These are phyloP conservation scores for Phytophthora multivora DNA, from an alignment of 352 stramenopile species.

Conservation along the genomic window DNA sequence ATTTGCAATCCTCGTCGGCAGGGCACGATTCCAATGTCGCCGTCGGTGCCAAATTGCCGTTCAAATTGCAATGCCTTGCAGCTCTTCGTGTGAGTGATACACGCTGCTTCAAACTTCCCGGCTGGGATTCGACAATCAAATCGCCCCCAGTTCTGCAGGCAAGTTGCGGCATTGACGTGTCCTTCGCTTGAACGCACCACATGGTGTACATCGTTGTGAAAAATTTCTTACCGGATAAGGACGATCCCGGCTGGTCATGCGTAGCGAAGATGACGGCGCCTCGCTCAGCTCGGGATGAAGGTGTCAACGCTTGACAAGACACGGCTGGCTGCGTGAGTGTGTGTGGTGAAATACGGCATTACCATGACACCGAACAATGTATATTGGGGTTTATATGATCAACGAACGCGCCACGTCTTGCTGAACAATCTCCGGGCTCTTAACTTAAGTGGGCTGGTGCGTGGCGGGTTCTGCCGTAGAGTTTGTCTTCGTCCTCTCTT, in stretches of 20 bases:
- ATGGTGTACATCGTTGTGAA: slow-evolving; percentile 34
- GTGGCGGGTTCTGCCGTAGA: slow-evolving; percentile 9
- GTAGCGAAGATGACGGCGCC: not conserved
- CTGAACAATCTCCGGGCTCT: slow-evolving; percentile 29
- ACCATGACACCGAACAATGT: slow-evolving; percentile 12
- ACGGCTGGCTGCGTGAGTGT: not conserved
- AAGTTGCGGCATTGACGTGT: slow-evolving; percentile 14
- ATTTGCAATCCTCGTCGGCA: slow-evolving; percentile 20
- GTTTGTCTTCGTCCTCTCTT: slow-evolving; percentile 3
- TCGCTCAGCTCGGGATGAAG: not conserved
- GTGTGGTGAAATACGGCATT: not conserved
- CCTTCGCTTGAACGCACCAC: slow-evolving; percentile 4
- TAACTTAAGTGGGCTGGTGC: slow-evolving; percentile 35
- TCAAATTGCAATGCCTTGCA: slow-evolving; percentile 9
- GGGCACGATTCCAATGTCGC: slow-evolving; percentile 1
- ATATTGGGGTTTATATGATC: slow-evolving; percentile 18
- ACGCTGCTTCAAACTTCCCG: slow-evolving; percentile 4
- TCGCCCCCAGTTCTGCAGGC: no score
- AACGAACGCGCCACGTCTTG: slow-evolving; percentile 23
- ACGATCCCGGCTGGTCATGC: not conserved
- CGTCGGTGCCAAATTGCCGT: no score
- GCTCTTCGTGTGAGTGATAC: slow-evolving; percentile 17
- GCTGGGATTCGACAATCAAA: not conserved
- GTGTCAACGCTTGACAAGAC: not conserved
- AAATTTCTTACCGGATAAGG: slow-evolving; percentile 31